These are phyloP conservation scores for Monosporozyma siamensis DNA, from an alignment of 805 yeast genomes.

Conservation along the genomic window DNA sequence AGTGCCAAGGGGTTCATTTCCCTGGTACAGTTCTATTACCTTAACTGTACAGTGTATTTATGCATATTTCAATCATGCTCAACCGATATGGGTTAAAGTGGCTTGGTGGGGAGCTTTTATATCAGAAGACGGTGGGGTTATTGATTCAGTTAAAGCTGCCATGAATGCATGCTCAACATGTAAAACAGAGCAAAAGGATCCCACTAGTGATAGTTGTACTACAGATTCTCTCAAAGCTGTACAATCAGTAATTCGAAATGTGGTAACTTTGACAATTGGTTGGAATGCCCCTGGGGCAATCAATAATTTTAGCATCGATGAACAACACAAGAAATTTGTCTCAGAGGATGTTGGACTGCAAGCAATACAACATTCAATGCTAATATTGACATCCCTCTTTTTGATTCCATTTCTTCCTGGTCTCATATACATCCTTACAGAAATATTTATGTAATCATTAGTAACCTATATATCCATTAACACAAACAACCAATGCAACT, in stretches of 20 bases:
- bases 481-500: too few relatives aligned
- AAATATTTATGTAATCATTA: too few relatives aligned
- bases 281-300: not conserved
- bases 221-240: not conserved
- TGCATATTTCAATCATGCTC: not conserved
- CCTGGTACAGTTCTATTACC: not conserved
- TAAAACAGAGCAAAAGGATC: not conserved
- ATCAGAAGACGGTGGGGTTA: conserved; percentile 2
- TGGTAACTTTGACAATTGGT: conserved; percentile 24
- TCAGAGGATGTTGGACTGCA: not conserved
- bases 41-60: not conserved
- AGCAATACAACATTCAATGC: not conserved
- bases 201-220: not conserved
- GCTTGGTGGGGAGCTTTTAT: conserved; percentile 4
- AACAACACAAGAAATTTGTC: not conserved
- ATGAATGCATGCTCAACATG: not conserved
- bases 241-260: not conserved
- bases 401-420: conserved; percentile 1
- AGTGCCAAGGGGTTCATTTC: too few relatives aligned
- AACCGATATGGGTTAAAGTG: conserved; percentile 1
- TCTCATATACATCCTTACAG: not conserved
- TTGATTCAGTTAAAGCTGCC: not conserved
- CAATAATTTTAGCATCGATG: not conserved
- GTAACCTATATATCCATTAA: too few relatives aligned
- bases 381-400: not conserved